Evolutionary conservation across 164 flowering plant species (phyloP), one percentile per base, ranked within the genome.

Genomic region (Saururus chinensis): DNA sequence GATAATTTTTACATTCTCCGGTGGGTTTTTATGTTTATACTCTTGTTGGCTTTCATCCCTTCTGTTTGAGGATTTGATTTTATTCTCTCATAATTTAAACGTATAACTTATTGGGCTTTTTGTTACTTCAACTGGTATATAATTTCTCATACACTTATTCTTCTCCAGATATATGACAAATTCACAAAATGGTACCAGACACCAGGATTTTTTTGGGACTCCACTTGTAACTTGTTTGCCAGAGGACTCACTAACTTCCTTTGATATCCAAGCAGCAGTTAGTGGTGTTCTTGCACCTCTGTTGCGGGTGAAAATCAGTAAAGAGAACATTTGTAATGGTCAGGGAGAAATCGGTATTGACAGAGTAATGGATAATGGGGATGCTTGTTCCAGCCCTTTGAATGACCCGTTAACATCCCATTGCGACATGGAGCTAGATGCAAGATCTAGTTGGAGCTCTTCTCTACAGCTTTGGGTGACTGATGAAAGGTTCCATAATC

Each of bases 191-290:
- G 69, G 65, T 63, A 16, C 23, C 4, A 70, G 77, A 60, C 80
- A 78, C 30, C 66, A 66, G 69, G 81, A 81, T 76, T 70, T 73
- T 63, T 72, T 87, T 57, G 84, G 95, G 60, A 73, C 92, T 22
- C 98, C 99, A 35, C 71, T 89, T 60, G 87, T 95, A 60, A 81
- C 90, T 65, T 82, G 70, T 71, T 58, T 89, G 61, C 76, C 61
- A 52, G 89, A 78, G 35, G 79, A 75, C 37, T 57, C 70, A 8
- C 70, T 56, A 55, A 79, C 73, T 71, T 90, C 80, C 65, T 79
- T 81, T 61, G 92, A 80, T 70, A 78, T 95, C 64, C 77, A 78
- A 62, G 37, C 45, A 51, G 80, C 81, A 60, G 84, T 88, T 23
- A 62, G 70, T 30, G 73, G 64, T 71, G n/a, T 87, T 64, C 91